Percentiles rank a stretch among this genome's conserved stretches.
Conservation (phyloP, 257 asterid species). For the Craterostigma plantagineum region DNA sequence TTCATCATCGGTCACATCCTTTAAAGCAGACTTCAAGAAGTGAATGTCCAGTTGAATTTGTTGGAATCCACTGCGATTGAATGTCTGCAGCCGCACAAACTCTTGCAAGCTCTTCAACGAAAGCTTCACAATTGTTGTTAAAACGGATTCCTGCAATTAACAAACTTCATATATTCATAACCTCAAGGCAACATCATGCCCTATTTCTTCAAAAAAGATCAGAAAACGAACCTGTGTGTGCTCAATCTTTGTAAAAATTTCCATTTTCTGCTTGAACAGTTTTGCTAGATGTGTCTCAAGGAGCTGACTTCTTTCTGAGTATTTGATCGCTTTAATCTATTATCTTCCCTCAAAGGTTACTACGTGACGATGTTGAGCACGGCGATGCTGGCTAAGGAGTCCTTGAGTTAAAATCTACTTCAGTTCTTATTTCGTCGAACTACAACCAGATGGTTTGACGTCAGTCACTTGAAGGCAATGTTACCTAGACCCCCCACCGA, state of each 20-base stretch:
- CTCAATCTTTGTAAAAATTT: constrained; percentile 74
- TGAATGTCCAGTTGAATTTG: constrained; percentile 89
- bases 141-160: constrained; percentile 61
- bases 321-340: constrained; percentile 38
- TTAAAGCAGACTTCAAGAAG: constrained; percentile 52
- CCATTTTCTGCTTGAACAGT: constrained; percentile 91
- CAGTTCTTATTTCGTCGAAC: constrained; percentile 42
- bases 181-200: not conserved
- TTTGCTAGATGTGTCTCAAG: constrained; percentile 93
- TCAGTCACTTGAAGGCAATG: not conserved
- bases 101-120: constrained; percentile 87
- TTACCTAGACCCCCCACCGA: too few species aligned
- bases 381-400: constrained; percentile 55
- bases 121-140: constrained; percentile 58
- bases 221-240: constrained; percentile 54
- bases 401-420: constrained; percentile 74
- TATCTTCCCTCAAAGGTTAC: constrained; percentile 82
- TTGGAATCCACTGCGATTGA: constrained; percentile 88
- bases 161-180: not conserved
- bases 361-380: constrained; percentile 75
- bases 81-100: constrained; percentile 78
- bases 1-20: constrained; percentile 76
- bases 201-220: not conserved
- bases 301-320: constrained; percentile 92
- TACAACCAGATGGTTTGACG: constrained; percentile 8